Conservation (phyloP, 2,329 filamentous ascomycete species). For the Eutypa lata region DNA sequence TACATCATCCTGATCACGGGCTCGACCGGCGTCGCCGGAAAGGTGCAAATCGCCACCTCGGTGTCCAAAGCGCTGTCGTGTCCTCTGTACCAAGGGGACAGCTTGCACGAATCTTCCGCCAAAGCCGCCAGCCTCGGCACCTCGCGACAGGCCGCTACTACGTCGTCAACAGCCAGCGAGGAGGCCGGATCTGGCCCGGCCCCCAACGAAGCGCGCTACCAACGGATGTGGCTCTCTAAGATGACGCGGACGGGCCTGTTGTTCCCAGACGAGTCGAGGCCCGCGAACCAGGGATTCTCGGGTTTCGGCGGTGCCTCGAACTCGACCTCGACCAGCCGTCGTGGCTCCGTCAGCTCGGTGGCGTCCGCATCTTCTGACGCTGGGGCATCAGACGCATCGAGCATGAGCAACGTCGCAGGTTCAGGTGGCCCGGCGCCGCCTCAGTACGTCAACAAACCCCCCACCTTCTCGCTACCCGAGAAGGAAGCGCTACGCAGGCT, state of each 20-base stretch:
- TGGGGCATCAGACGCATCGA: background rate
- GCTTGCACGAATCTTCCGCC: conserved; percentile 26
- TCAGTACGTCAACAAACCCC: background rate
- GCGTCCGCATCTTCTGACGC: conserved; percentile 5
- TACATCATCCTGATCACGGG: conserved; percentile 25
- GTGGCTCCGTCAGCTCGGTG: conserved; percentile 21
- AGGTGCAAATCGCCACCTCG: conserved; percentile 24
- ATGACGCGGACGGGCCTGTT: conserved; percentile 28
- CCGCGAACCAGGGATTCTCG: conserved; percentile 26
- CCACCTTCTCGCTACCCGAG: conserved; percentile 9
- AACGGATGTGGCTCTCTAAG: conserved; percentile 30
- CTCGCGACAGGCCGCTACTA: background rate
- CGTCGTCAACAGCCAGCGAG: background rate
- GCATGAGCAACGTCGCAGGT: background rate
- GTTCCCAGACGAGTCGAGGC: conserved; percentile 29
- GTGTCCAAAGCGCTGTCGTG: conserved; percentile 23
- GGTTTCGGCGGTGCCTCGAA: conserved; percentile 23
- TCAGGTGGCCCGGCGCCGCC: background rate
- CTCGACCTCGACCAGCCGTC: conserved; percentile 21
- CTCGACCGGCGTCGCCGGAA: conserved; percentile 24
- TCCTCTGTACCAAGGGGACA: conserved; percentile 26
- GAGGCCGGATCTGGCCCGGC: background rate
- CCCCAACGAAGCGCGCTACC: conserved; percentile 24
- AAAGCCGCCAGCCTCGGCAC: conserved; percentile 24
- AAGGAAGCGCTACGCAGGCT: conserved; percentile 12